Evolutionary conservation across 2,329 filamentous ascomycete genomes (phyloP), one percentile per base, ranked within the genome.

Genomic region (Exophiala alcalophila): DNA sequence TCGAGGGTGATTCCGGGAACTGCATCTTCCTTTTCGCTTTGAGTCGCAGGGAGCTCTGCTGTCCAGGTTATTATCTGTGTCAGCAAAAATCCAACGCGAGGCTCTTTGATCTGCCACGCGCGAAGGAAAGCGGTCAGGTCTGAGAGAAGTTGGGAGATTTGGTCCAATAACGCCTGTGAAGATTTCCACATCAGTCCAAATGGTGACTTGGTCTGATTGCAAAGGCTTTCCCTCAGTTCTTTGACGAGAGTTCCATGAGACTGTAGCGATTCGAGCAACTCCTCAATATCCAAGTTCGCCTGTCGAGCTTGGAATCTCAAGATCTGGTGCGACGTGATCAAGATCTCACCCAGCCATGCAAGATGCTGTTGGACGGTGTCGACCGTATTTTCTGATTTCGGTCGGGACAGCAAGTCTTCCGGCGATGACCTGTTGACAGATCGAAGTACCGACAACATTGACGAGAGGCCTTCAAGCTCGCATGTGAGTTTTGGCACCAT

Each of bases 21-120:
- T 26, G 49, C 36, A 38, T 55, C 30, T 7, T 41, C 33, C 9
- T 29, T 28, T 4, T 42, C 30, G 9, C 48, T 34, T 19, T 48
- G 15, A 6, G 45, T 38, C 23, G 50, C 47, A 3, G 55, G 32
- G 16, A 66, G 59, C 19, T 64, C 40, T 14, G 67, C 60, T 4
- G 79, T 71, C 84, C 86, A 94, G 1, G 75, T 73, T 15, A 72
- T 61, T 19, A 92, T 71, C 49, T 91, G 83, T 27, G 72, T 65
- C 7, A 90, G 64, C 20, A 84, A 64, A 58, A 86, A 88, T 0
- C 69, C 69, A 7, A 89, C 63, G 32, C 80, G 74, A 5, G 81
- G 78, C 18, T 77, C 70, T 14, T 68, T 57, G 49, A 64, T 52
- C n/a, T 62, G 62, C 48, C 72, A 66, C 1, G 60, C 59, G 8